Evolutionary conservation across 495 filamentous ascomycete species (phyloP).

Genomic region (Tuber microsphaerosporum): DNA sequence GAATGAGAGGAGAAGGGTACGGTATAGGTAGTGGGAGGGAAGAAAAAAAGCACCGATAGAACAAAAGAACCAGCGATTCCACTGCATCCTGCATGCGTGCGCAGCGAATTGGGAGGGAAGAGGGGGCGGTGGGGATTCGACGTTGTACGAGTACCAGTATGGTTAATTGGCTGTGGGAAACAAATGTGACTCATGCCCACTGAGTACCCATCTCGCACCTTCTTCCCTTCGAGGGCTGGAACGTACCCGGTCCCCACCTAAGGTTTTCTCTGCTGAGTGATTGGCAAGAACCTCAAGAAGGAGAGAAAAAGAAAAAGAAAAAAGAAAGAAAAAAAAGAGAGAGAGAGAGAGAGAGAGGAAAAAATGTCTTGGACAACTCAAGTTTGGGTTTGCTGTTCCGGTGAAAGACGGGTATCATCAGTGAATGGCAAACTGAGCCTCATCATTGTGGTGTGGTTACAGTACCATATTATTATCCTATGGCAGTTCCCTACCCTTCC

Average conservation of each 20-base stretch:
- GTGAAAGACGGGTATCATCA: background rate
- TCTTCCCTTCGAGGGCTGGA: background rate
- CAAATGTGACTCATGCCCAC: background rate
- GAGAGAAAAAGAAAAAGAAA: background rate
- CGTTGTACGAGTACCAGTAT: too few species aligned
- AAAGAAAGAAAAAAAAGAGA: background rate
- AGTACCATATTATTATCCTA: background rate
- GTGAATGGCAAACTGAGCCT: background rate
- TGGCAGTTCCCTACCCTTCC: background rate
- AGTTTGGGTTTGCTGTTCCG: background rate
- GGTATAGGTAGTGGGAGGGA: background rate
- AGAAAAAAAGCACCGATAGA: background rate
- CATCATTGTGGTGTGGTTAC: background rate
- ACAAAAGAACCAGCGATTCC: background rate
- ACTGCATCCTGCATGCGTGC: background rate
- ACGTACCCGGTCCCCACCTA: background rate
- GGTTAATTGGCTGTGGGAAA: background rate
- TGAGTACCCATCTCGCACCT: background rate
- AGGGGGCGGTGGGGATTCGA: background rate
- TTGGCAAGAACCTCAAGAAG: background rate
- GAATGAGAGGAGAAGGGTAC: background rate
- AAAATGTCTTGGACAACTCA: background rate
- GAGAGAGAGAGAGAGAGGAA: background rate
- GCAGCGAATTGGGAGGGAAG: background rate
- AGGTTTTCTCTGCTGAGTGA: background rate